Percentiles rank a stretch among this genome's conserved stretches.
Evolutionary conservation across 148 eudicot genomes (phyloP).

Genomic region (Spergularia bocconei): DNA sequence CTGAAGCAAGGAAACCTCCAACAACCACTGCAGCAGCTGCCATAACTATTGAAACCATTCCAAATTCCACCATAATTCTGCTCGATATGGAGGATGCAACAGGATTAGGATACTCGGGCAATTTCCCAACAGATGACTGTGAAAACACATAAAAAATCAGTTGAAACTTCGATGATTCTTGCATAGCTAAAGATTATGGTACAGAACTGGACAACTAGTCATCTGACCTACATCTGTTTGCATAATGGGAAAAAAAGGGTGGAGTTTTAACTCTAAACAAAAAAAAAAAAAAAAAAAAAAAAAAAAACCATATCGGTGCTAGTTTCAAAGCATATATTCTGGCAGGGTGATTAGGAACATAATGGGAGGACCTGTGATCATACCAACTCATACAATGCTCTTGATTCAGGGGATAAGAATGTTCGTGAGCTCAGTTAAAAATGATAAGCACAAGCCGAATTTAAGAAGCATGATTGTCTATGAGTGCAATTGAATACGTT

Average conservation of each 20-base stretch:
- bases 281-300: not conserved
- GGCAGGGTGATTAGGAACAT: too few relatives aligned
- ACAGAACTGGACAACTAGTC: not conserved
- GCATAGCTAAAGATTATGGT: not conserved
- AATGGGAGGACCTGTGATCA: too few relatives aligned
- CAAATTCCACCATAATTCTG: slow-evolving; percentile 82
- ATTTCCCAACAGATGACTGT: slow-evolving; percentile 74
- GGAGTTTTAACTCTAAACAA: not conserved
- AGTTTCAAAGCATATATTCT: too few relatives aligned
- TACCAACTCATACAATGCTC: too few relatives aligned
- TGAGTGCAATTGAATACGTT: too few relatives aligned
- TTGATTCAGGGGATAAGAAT: too few relatives aligned
- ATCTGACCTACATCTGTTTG: not conserved
- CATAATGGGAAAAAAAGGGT: not conserved
- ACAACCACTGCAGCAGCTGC: slow-evolving; percentile 72
- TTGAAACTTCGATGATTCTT: not conserved
- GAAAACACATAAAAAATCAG: slow-evolving; percentile 19
- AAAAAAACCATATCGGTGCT: not conserved
- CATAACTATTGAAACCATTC: slow-evolving; percentile 65
- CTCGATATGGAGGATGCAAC: slow-evolving; percentile 89
- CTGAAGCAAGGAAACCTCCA: slow-evolving; percentile 80
- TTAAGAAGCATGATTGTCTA: too few relatives aligned
- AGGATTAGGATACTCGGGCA: slow-evolving; percentile 72
- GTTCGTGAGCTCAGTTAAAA: too few relatives aligned
- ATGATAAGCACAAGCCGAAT: too few relatives aligned